A percentile compares a stretch with the other conserved stretches of the same genome.
Conservation (phyloP, 2,329 filamentous ascomycete genomes). For the Setomelanomma holmii region DNA sequence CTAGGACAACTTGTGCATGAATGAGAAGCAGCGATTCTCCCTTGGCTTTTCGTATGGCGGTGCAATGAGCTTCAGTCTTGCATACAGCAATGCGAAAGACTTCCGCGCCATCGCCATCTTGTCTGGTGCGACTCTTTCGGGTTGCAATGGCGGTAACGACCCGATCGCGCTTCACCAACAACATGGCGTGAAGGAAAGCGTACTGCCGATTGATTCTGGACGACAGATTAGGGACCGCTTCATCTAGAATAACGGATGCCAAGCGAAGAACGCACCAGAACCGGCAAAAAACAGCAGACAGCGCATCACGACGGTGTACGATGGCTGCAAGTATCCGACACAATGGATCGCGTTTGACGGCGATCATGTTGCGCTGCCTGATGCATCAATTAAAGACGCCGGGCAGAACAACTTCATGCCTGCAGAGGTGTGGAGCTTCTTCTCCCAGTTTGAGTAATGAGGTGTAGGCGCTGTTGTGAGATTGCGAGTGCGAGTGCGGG, state of each 20-base stretch:
- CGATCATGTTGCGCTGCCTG: conserved; percentile 27
- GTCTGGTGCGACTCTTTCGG: conserved; percentile 25
- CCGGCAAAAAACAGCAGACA: conserved; percentile 19
- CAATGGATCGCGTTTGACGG: conserved; percentile 38
- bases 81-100: conserved; percentile 50
- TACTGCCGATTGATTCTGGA: conserved; percentile 46
- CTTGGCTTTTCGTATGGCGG: conserved; percentile 57
- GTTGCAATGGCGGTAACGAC: conserved; percentile 44
- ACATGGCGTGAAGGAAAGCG: conserved; percentile 50
- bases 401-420: conserved; percentile 28
- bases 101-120: conserved; percentile 50
- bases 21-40: conserved; percentile 52
- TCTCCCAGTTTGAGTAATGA: conserved; percentile 28
- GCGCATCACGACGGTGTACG: conserved; percentile 24
- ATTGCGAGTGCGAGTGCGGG: no score
- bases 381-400: conserved; percentile 15
- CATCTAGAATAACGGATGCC: conserved; percentile 49
- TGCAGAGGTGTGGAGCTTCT: conserved; percentile 43
- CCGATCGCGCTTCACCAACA: conserved; percentile 52
- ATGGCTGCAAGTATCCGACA: conserved; percentile 45
- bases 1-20: conserved; percentile 52
- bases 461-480: neutral
- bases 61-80: conserved; percentile 53
- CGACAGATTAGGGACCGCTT: conserved; percentile 50
- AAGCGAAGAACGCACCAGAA: conserved; percentile 19